These are phyloP conservation scores for Wickerhamiella shivajii DNA, from an alignment of 805 yeast genomes.

Conservation along the genomic window DNA sequence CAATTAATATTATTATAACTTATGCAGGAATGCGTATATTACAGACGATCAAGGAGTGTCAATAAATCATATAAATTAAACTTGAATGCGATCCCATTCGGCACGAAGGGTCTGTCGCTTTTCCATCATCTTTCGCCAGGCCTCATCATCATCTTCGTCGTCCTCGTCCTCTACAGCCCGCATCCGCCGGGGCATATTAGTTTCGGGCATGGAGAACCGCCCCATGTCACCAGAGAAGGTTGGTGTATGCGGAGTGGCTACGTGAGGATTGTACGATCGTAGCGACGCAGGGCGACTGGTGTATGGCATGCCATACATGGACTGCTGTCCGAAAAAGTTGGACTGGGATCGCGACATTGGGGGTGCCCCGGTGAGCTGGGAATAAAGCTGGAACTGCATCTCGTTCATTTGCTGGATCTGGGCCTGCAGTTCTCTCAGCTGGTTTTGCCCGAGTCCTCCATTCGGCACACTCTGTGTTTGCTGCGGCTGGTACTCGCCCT, in stretches of 20 bases:
- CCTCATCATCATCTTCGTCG: constrained; percentile 16
- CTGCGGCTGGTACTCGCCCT: constrained; percentile 3
- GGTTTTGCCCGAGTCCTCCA: not conserved
- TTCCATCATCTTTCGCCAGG: constrained; percentile 14
- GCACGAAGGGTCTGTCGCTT: constrained; percentile 15
- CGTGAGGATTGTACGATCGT: not conserved
- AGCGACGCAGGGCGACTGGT: not conserved
- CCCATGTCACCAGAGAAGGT: not conserved
- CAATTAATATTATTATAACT: no score
- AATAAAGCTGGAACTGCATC: constrained; percentile 21
- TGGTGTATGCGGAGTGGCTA: not conserved
- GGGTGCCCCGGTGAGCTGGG: constrained; percentile 2
- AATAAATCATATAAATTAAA: no score
- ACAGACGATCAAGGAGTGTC: no score
- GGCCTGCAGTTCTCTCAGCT: constrained; percentile 18
- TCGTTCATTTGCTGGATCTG: constrained; percentile 24
- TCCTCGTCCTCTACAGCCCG: constrained; percentile 15
- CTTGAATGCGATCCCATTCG: no score
- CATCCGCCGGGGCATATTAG: constrained; percentile 16
- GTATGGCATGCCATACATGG: constrained; percentile 1
- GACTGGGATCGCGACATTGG: not conserved
- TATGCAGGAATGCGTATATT: no score
- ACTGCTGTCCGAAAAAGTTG: not conserved
- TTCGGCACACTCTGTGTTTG: constrained; percentile 5
- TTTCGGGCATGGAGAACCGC: no score